Evolutionary conservation across 768 basidiomycete genomes (phyloP), one percentile per base, ranked within the genome.

Genomic region (Candolleomyces eurysporus): DNA sequence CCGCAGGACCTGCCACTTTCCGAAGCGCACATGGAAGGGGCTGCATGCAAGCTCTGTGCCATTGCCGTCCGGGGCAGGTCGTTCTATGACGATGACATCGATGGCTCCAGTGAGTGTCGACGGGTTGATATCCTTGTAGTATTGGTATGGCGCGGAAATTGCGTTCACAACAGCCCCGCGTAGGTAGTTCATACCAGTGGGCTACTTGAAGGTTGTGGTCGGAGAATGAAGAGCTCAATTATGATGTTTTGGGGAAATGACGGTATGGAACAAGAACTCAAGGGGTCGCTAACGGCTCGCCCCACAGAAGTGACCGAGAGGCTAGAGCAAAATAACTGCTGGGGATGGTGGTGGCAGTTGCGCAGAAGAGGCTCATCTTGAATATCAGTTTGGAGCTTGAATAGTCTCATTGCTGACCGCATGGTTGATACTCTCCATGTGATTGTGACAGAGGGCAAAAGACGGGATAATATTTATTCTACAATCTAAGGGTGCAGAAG

Each of bases 71-170:
- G 81, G 79, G n/a, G 83, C 77, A 22, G 85, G 87, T 51, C 89
- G 85, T 64, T 89, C 86, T 51, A 99, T 86, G 66, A 98, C 96
- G 69, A 99, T 95, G 75, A 99, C 93, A 82, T 99, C 96, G 82
- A 98, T 97, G 48, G 97, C 97, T 49, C 97, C 96, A 4, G 96
- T 97, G 61, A 99, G 85, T 0, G 97, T 99, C 0, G 96, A 89
- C 0, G 97, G 95, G 68, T 99, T 99, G 64, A 97, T 92, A 60
- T 92, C 92, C 73, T 87, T 91, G 82, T 94, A 94, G 78, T 94
- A 94, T 63, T 91, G 90, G 72, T 92, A 92, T 14, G 91, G 91
- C 13, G 90, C 92, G 73, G 87, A 90, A 71, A 93, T 91, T 46
- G 90, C 90, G 49, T 49, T 61, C 69, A 78, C 90, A 71, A 93